Evolutionary conservation across 768 basidiomycete genomes (phyloP).

Genomic region (Leccinum aurantiacum): DNA sequence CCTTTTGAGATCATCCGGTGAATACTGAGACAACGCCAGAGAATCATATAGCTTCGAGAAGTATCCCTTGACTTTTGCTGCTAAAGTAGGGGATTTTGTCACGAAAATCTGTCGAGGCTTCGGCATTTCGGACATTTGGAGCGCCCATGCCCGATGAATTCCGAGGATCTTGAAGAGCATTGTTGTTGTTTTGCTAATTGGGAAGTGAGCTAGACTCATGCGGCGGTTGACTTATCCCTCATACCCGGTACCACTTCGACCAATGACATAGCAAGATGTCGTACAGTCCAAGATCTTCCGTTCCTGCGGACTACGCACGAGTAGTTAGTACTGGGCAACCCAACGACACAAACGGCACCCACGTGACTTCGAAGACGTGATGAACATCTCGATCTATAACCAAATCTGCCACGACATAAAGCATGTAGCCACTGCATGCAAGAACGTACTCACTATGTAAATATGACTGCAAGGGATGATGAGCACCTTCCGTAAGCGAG

Average conservation of each 20-base stretch:
- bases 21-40: constrained; percentile 36
- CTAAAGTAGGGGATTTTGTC: constrained; percentile 65
- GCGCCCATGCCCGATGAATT: constrained; percentile 54
- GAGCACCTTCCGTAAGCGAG: constrained; percentile 39
- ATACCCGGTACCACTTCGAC: constrained; percentile 74
- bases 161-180: constrained; percentile 77
- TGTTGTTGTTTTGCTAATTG: constrained; percentile 65
- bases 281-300: constrained; percentile 57
- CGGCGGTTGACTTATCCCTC: too few species aligned
- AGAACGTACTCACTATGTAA: constrained; percentile 16
- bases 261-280: constrained; percentile 63
- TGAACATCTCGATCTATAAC: constrained; percentile 26
- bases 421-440: not conserved
- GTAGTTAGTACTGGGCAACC: constrained; percentile 10
- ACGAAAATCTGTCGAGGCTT: constrained; percentile 71
- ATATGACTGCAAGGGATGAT: constrained; percentile 18
- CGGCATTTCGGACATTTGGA: constrained; percentile 29
- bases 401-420: constrained; percentile 18
- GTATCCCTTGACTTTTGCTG: constrained; percentile 65
- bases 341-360: not conserved
- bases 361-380: constrained; percentile 30
- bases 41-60: constrained; percentile 54
- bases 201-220: not conserved
- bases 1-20: constrained; percentile 39
- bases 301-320: constrained; percentile 41